Evolutionary conservation across 257 asterid species (phyloP).

Genomic region (Anisodus tanguticus): DNA sequence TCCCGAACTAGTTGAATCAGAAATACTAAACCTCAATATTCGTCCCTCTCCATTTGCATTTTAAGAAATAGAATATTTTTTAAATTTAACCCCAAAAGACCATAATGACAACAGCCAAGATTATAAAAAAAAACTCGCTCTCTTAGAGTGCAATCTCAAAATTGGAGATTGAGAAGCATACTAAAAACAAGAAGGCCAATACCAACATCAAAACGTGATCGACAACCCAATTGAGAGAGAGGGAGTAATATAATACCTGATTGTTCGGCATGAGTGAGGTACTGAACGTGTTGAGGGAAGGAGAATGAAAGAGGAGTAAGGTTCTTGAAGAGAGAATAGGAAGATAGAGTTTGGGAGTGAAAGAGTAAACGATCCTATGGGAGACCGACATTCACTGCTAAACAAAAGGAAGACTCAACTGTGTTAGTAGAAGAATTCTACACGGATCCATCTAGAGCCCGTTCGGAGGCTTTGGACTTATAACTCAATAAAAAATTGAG

Average conservation of each 20-base stretch:
- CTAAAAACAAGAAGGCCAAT: neutral
- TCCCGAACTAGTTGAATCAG: neutral
- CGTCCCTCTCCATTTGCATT: neutral
- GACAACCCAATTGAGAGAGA: too few species aligned
- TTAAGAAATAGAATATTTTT: neutral
- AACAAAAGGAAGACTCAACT: neutral
- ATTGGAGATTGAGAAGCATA: neutral
- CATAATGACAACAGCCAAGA: neutral
- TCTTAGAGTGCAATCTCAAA: neutral
- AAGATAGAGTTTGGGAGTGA: too few species aligned
- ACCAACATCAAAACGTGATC: neutral
- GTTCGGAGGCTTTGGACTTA: too few species aligned
- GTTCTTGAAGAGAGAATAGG: too few species aligned
- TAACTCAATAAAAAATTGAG: too few species aligned
- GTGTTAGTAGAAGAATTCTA: too few species aligned
- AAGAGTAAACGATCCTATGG: conserved; percentile 36
- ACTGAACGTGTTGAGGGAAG: too few species aligned
- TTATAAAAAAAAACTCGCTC: neutral
- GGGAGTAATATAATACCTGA: too few species aligned
- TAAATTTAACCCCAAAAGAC: neutral
- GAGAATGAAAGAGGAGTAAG: too few species aligned
- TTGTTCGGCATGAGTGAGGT: too few species aligned
- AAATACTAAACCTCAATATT: neutral
- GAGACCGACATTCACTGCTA: conserved; percentile 56
- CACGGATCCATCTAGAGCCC: too few species aligned